Evolutionary conservation across 306 rosid species (phyloP).

Genomic region (Cajanus cajan): DNA sequence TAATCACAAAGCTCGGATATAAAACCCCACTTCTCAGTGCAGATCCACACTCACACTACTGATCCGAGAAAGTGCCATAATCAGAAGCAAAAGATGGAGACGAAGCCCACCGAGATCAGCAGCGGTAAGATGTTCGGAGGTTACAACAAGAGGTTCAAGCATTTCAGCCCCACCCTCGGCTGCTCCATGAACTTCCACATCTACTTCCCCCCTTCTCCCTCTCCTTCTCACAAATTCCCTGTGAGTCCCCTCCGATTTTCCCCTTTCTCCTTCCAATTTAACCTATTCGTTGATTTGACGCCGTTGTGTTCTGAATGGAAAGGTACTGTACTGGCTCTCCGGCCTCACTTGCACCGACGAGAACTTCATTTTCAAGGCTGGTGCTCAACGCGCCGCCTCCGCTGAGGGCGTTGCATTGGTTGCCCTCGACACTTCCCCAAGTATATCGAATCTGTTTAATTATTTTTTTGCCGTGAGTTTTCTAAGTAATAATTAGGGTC

Average conservation of each 20-base stretch:
- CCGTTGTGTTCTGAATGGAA: neutral
- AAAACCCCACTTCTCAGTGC: neutral
- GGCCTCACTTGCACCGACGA: constrained; percentile 91
- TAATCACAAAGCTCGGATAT: neutral
- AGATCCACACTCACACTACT: neutral
- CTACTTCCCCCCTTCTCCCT: constrained; percentile 76
- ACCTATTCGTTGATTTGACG: neutral
- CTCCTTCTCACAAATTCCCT: constrained; percentile 65
- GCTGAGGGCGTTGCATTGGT: constrained; percentile 69
- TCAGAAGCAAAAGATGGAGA: neutral
- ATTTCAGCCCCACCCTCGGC: constrained; percentile 78
- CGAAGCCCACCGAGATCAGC: constrained; percentile 61
- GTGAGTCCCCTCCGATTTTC: constrained; percentile 37
- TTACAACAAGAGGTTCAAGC: constrained; percentile 79
- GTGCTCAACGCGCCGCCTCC: constrained; percentile 86
- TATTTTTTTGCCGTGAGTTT: neutral
- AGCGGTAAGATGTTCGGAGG: constrained; percentile 87
- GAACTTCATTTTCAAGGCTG: constrained; percentile 73
- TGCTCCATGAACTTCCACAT: constrained; percentile 91
- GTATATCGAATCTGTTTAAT: constrained; percentile 28
- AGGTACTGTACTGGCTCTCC: constrained; percentile 87
- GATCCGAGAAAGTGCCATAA: neutral
- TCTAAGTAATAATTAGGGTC: too few relatives aligned
- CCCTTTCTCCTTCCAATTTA: neutral
- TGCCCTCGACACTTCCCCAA: constrained; percentile 90